Evolutionary conservation across 2,329 filamentous ascomycete species (phyloP), one percentile per base, ranked within the genome.

Genomic region (Onygenales sp.): DNA sequence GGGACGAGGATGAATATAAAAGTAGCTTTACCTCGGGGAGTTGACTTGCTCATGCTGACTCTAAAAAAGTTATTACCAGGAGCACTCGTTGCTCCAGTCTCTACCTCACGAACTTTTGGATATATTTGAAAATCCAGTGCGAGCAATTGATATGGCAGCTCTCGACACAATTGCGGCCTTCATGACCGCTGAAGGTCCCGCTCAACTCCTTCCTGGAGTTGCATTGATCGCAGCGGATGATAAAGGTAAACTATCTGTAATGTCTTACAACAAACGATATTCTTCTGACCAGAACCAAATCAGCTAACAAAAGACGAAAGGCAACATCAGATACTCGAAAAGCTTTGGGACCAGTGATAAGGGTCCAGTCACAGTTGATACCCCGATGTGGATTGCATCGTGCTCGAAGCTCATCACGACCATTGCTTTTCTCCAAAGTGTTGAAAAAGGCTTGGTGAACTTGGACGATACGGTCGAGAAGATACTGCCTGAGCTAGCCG

Each of bases 361-460:
- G 43, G 51, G 51, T 2, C 43, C 43, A 1, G 5, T 53, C 9
- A 43, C 44, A 7, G 8, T 48, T 36, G 51, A 53, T 43, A 48
- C 51, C 7, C 43, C 51, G 4, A 33, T 53, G 7, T 53, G 43
- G 43, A 7, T 49, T 59, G 58, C 38, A 53, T 76, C 13, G 50
- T 39, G 6, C 32, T 70, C 69, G 11, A 73, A 73, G 53, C 64
- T 82, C 7, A 57, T 79, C 53, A 75, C 78, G 1, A 71, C 73
- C 0, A 69, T 82, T 49, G 73, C 77, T 4, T 72, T 71, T 0
- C 59, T 82, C 43, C 76, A 80, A 53, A 72, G 75, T 45, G 76
- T 81, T 1, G 78, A 82, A 35, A 68, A 73, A n/a, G 77, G 76
- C 0, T 61, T 73, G 1, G 57, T 80, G 2, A 58, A 61, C 2